Percentiles rank a stretch among this genome's conserved stretches.
These are phyloP conservation scores for Extremus antarcticus DNA, from an alignment of 495 filamentous ascomycete species.

Conservation along the genomic window DNA sequence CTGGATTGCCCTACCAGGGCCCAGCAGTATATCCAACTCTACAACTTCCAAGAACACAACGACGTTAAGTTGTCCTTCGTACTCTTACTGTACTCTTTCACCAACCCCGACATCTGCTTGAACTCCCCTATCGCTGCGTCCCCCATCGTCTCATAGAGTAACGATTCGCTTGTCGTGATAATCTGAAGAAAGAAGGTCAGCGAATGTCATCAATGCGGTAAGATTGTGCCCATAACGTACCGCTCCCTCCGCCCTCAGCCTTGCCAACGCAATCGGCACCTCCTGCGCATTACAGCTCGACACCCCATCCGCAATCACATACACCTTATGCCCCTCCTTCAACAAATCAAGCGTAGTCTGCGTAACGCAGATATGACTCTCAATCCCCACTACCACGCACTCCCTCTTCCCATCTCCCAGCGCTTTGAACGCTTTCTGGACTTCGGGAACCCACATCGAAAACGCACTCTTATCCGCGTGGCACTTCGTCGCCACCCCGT, in stretches of 20 bases:
- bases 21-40: no score
- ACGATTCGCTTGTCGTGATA: conserved; percentile 87
- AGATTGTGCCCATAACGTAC: no score
- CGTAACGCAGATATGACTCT: conserved; percentile 87
- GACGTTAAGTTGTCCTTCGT: conserved; percentile 21
- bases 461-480: conserved; percentile 79
- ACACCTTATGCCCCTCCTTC: conserved; percentile 64
- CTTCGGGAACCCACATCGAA: conserved; percentile 55
- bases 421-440: conserved; percentile 21
- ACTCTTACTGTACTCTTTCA: conserved; percentile 53
- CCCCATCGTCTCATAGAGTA: conserved; percentile 84
- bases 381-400: conserved; percentile 73
- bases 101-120: conserved; percentile 55
- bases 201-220: no score
- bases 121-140: conserved; percentile 70
- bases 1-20: no score
- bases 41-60: conserved; percentile 20
- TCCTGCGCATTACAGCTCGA: conserved; percentile 76
- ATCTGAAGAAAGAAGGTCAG: no score
- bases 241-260: conserved; percentile 66
- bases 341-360: conserved; percentile 82
- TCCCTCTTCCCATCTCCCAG: conserved; percentile 21
- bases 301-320: conserved; percentile 84
- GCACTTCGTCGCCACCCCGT: conserved; percentile 36
- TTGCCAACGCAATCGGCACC: conserved; percentile 61